Evolutionary conservation across 2,329 filamentous ascomycete species (phyloP), one percentile per base, ranked within the genome.

Genomic region (Cladosporium sp.): DNA sequence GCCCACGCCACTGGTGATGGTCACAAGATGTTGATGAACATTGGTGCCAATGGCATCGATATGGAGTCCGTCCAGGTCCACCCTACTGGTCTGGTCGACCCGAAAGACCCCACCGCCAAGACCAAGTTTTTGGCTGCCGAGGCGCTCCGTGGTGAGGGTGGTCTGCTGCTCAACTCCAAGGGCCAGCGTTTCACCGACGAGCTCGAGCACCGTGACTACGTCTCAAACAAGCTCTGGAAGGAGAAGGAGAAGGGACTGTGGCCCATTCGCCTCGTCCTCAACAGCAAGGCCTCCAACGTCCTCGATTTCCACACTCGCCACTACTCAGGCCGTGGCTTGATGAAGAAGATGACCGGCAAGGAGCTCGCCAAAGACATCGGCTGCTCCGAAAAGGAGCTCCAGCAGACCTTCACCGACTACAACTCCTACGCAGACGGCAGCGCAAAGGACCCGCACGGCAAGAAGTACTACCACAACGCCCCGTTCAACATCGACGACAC

Each of bases 31-130:
- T 80, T 97, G 68, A 97, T 97, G 90, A 84, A 83, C 60, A 96
- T 99, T 70, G 93, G 93, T 62, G 93, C 92, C 64, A 96, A 99
- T 68, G 93, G 88, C 61, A 97, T 99, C 64, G 93, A 99, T 71
- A 92, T 99, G 88, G 93, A 99, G 82, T 97, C 96, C 80, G 91
- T 99, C 60, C 93, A 99, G 78, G 93, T 99, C 39, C 93, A 99
- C 75, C 93, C 93, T 47, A 99, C 93, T 50, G 93, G 93, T 80
- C 83, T 99, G 30, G 88, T 99, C 38, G 93, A 99, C 74, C 93
- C 93, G 72, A 99, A 99, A 81, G 93, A 99, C 70, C 93, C 93
- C 52, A 83, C 78, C 43, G 95, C 92, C 65, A 99, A 99, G 82
- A 96, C 91, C 83, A 99, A 99, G 83, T 99, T 99, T 80, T 80